A percentile compares a stretch with the other conserved stretches of the same genome.
Conservation (phyloP, 805 yeast species). For the Limtongia smithiae region DNA sequence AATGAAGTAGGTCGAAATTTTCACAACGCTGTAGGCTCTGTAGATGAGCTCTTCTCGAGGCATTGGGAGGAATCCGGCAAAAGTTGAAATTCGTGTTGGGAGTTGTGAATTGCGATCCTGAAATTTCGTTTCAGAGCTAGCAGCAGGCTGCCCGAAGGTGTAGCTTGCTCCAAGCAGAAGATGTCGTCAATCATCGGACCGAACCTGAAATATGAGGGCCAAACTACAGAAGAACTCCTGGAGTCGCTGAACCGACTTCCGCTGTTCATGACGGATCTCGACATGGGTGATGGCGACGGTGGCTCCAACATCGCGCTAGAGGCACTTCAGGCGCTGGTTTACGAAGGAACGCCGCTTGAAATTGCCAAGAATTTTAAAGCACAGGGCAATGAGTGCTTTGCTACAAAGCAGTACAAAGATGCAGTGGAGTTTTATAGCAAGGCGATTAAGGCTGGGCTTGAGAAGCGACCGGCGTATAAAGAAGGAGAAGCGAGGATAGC, state of each 20-base stretch:
- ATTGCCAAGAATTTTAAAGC: constrained; percentile 82
- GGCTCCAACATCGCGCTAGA: constrained; percentile 68
- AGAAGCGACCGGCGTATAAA: background rate
- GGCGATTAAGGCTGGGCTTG: constrained; percentile 60
- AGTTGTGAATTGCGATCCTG: no score
- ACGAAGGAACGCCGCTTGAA: constrained; percentile 94
- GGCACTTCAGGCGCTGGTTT: constrained; percentile 85
- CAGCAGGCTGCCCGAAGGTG: background rate
- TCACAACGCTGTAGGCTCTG: no score
- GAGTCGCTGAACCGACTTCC: constrained; percentile 79
- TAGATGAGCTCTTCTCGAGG: no score
- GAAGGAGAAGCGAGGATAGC: background rate
- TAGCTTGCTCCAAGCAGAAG: no score
- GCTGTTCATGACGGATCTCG: constrained; percentile 87
- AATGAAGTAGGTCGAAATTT: no score
- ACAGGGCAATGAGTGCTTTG: constrained; percentile 89
- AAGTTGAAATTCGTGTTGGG: no score
- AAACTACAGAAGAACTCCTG: constrained; percentile 71
- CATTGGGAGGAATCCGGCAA: no score
- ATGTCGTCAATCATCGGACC: constrained; percentile 8
- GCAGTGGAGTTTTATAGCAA: constrained; percentile 78
- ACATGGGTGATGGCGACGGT: constrained; percentile 70
- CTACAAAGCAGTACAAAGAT: constrained; percentile 61
- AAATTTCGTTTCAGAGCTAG: background rate
- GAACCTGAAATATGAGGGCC: constrained; percentile 12